Evolutionary conservation across 768 basidiomycete genomes (phyloP), one percentile per base, ranked within the genome.

Genomic region (Ephemerocybe angulata): DNA sequence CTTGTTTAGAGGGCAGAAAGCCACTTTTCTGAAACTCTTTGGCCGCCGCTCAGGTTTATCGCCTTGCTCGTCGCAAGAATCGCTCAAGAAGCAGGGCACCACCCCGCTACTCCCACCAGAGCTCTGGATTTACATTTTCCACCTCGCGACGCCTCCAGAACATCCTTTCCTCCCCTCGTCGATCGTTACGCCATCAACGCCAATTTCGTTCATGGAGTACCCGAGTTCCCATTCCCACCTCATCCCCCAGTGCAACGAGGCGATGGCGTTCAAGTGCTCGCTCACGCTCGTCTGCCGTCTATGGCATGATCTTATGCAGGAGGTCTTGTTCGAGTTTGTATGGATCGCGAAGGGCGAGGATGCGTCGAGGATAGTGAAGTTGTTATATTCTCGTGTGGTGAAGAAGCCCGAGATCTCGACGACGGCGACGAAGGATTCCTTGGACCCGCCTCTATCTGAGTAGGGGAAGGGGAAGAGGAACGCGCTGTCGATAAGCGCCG

Each of bases 121-220:
- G 60, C 63, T 89, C 6, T 88, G 87, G 87, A 69, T 80, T n/a
- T 66, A 78, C 61, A 79, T 89, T 54, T 69, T 89, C 50, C 81
- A 81, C 37, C 79, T 80, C 60, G 85, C 84, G 1, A 78, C 81
- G 21, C 64, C 69, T 22, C 33, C 50, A 12, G 21, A 41, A 22
- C 54, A 55, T 24, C 54, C 54, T 8, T 55, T 57, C 60, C 63
- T 30, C 53, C 44, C 38, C 63, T 53, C 41, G n/a, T 51, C 47
- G 44, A 31, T 38, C 50, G 52, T 29, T 43, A 55, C 56, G 53
- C 24, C 57, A 21, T 27, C 53, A 21, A 33, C 50, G 25, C 72
- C 82, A 8, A 72, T 85, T 46, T 85, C 84, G 4, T 88, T 88
- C 66, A 74, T 87, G 53, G 73, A 78, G 49, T 68, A 76, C 24